Base-by-base conservation (phyloP, 257 asterid species). In the Prunella vulgaris region DNA sequence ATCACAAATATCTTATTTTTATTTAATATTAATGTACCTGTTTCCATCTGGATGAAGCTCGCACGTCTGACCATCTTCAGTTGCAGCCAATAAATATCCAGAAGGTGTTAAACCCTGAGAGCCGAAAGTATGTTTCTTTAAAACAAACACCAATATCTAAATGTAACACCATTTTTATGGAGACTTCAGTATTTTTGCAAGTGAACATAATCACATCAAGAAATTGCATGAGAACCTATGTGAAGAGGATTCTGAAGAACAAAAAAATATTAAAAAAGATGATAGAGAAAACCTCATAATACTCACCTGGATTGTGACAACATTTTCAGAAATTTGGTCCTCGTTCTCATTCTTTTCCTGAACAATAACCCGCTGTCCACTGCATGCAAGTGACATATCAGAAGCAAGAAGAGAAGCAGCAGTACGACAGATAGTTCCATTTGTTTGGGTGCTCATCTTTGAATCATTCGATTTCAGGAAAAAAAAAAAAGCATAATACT, bases 1-100 rank as follows among this genome's bases (percentile, higher is more conserved):
- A 46, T 64, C 27, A 10, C 8, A 46, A 60, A 35, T 38, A 20
- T 9, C 10, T 57, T 22, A 7, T 33, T 35, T 18, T 61, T 48
- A 59, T 52, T 35, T 18, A 57, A 69, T 49, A 70, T 42, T 61
- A 8, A 76, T 63, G 49, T 76, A 93, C 98, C 97, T 93, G 81
- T 90, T 93, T 60, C 99, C 96, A 79, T 93, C 97, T 10, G 99
- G 99, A 79, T 93, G 99, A 78, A 93, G 97, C 83, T 93, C 97
- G 24, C 88, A 90, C 60, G 70, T 81, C 75, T 82, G 87, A 73
- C 96, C 99, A 67, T 93, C 93, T 18, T 84, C 95, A 44, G 88
- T 64, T 30, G 74, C 75, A 69, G 93, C 98, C 74, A 85, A 78
- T 66, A 92, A 78, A 60, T 84, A 90, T 57, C 98, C 98, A 2